phyloP scores from a whole-genome alignment of 345 rosid species.

The Aethionema arabicum region DNA sequence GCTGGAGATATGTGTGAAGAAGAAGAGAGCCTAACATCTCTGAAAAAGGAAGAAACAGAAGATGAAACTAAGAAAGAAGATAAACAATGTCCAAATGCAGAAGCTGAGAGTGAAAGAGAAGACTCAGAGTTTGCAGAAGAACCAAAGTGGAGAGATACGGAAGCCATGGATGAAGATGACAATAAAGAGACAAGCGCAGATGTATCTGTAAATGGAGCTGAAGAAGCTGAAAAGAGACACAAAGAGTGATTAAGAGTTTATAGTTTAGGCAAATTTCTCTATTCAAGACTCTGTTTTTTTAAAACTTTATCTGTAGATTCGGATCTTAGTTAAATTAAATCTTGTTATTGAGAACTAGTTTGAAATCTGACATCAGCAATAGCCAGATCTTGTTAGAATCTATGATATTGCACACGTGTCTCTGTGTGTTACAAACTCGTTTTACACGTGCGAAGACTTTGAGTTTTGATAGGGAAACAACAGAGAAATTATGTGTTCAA shows the following conservation, averaged over 20 bases:
- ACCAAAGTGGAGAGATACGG: slow-evolving; percentile 39
- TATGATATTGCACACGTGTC: neutral
- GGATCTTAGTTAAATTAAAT: too few species aligned
- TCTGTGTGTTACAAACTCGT: slow-evolving; percentile 23
- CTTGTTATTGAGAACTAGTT: too few species aligned
- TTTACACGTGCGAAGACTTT: slow-evolving; percentile 21
- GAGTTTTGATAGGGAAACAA: slow-evolving; percentile 1
- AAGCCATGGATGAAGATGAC: slow-evolving; percentile 29
- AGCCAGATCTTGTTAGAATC: neutral
- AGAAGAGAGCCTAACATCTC: too few species aligned
- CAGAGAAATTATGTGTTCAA: slow-evolving; percentile 15
- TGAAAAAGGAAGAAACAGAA: slow-evolving; percentile 1
- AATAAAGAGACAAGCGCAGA: slow-evolving; percentile 2
- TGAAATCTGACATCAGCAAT: too few species aligned
- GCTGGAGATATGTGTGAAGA: slow-evolving; percentile 17
- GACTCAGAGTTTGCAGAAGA: slow-evolving; percentile 31
- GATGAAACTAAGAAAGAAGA: slow-evolving; percentile 24
- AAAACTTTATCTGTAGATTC: too few species aligned
- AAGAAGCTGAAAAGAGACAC: slow-evolving; percentile 19
- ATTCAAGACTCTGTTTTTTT: slow-evolving; percentile 1
- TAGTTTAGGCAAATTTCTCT: slow-evolving; percentile 5
- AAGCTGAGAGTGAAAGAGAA: slow-evolving; percentile 31
- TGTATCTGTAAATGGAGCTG: slow-evolving; percentile 12
- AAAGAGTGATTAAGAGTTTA: slow-evolving; percentile 6
- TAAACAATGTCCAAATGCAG: slow-evolving; percentile 17